Evolutionary conservation across 306 rosid species (phyloP), one percentile per base, ranked within the genome.

Genomic region (Cicer yamashitae): DNA sequence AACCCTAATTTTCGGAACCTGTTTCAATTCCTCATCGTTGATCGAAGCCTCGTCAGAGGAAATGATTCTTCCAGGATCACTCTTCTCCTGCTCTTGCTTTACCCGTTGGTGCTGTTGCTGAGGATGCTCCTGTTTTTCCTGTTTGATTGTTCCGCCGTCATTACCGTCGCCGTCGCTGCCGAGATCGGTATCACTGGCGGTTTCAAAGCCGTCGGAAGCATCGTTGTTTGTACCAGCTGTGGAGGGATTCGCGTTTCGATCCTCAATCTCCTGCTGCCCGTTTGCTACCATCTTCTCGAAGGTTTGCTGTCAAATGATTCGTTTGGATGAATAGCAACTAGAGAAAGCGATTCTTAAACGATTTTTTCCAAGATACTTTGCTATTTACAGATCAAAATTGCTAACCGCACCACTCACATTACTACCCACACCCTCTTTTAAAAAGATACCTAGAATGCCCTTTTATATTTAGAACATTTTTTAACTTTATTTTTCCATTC

Each of bases 171-270:
- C 78, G 53, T 73, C 75, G 54, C 64, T 70, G 17, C 2, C 75
- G 60, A 83, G 75, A 20, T 79, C 84, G 50, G 76, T n/a, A 25
- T 79, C 87, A 54, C 87, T 84, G 82, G 87, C 87, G 25, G 87
- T 79, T 84, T 84, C 82, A n/a, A 79, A 79, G 73, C 82, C 87
- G 8, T 80, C 84, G 64, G 77, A 82, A 44, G 63, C 74, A 20
- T 82, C 86, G 40, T 73, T 58, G 2, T 12, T 61, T 11, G 64
- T 46, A 14, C n/a, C 53, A 6, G 59, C 54, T n/a, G 13, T 66
- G 14, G 82, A 58, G 11, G 63, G 82, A 15, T 58, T 76, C 4
- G 37, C 22, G 51, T 50, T 71, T 50, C 20, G 68, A 34, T 79
- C 64, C 2, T 71, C 54, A 1, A 1, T 71, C 43, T 79, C 82